Evolutionary conservation across 768 basidiomycete genomes (phyloP).

Genomic region (Candolleomyces aberdarensis): DNA sequence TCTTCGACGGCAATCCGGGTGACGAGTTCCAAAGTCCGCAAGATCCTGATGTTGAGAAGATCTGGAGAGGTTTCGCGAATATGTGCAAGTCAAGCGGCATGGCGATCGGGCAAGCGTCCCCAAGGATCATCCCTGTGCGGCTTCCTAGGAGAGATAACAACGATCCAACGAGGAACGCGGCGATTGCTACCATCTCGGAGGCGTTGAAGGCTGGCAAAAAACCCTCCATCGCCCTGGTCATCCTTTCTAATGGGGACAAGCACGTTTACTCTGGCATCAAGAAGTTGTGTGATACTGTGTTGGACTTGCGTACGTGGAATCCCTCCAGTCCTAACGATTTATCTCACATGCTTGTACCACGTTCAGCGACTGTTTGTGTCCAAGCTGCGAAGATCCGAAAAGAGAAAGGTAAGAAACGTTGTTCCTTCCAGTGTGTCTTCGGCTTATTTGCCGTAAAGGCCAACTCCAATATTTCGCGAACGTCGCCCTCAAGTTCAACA

Average conservation of each 20-base stretch:
- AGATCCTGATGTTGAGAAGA: slow-evolving; percentile 52
- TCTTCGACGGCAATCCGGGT: slow-evolving; percentile 48
- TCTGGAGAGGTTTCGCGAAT: slow-evolving; percentile 47
- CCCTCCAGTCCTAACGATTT: background rate
- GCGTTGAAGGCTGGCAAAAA: slow-evolving; percentile 37
- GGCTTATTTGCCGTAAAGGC: slow-evolving; percentile 30
- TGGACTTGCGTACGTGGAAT: slow-evolving; percentile 49
- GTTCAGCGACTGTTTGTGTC: slow-evolving; percentile 66
- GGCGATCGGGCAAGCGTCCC: slow-evolving; percentile 36
- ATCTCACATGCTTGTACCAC: background rate
- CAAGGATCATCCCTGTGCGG: slow-evolving; percentile 34
- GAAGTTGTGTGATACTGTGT: slow-evolving; percentile 58
- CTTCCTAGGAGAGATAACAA: slow-evolving; percentile 49
- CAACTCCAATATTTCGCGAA: slow-evolving; percentile 76
- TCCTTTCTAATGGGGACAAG: slow-evolving; percentile 70
- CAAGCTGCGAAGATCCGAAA: slow-evolving; percentile 70
- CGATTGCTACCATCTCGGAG: slow-evolving; percentile 43
- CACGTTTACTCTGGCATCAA: slow-evolving; percentile 78
- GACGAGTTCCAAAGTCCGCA: slow-evolving; percentile 55
- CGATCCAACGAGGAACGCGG: slow-evolving; percentile 52
- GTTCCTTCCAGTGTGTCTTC: slow-evolving; percentile 10
- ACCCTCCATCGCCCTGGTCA: slow-evolving; percentile 59
- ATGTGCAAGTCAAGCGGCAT: slow-evolving; percentile 72
- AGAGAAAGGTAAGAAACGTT: slow-evolving; percentile 46
- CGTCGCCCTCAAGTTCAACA: slow-evolving; percentile 79